Base-by-base conservation (phyloP, 2,329 filamentous ascomycete species). In the Nigrograna mackinnonii region DNA sequence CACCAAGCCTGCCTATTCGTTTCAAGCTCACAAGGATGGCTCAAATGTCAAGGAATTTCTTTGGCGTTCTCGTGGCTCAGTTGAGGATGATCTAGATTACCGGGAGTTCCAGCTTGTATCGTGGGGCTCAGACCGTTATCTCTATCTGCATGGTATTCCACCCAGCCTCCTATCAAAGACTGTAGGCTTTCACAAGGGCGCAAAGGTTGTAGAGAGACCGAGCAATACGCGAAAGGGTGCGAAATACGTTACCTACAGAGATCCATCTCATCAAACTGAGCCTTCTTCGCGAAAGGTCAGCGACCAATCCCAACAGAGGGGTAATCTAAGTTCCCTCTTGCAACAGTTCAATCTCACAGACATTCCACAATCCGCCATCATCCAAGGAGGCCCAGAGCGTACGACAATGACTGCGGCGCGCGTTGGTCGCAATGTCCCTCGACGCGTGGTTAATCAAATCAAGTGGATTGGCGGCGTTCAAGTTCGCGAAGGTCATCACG, bases 51-150 rank as follows among this genome's bases (percentile, higher is more conserved):
- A 94, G 60, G 91, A 96, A 57, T 96, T 96, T 47, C 72, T 96
- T 9, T 96, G 91, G 91, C 81, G 91, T 63, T 82, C 83, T 35
- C 83, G 91, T 41, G 91, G 91, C 6, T 57, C 54, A 26, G 75
- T 76, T 16, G 79, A 80, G 14, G 81, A 89, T 40, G 79, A 80
- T n/a, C 70, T 86, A 34, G 91, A 96, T 57, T 77, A 91, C 48
- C 83, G 92, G 55, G 91, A 96, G 39, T 96, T 96, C 50, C 91
- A 96, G 66, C 77, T 96, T 14, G 89, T 96, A 0, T 91, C 91
- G 0, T 96, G 91, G 91, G 91, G 91, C 19, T 85, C 88, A 36
- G 92, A 96, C 64, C 87, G 87, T 52, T 82, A 91, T 58, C 75
- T 96, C 21, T 85, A 87, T 36, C 76, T 96, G 20, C 88, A 95